Evolutionary conservation across 1,284 basidiomycete species (phyloP).

Genomic region (Malassezia dermatis): DNA sequence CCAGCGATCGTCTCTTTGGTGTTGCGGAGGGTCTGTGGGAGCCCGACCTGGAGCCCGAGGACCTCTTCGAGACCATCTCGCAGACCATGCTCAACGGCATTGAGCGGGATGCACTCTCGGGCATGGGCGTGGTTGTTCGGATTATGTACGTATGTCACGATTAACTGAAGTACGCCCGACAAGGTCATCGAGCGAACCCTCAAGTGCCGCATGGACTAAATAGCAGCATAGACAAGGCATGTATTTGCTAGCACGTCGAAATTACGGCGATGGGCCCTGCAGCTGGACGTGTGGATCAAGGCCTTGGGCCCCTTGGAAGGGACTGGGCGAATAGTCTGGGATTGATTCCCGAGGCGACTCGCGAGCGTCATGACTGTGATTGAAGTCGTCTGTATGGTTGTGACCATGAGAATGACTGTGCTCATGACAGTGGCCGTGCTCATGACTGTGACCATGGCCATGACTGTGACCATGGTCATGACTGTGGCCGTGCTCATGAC

Average conservation of each 20-base stretch:
- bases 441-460: slow-evolving; percentile 17
- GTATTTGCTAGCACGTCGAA: neutral
- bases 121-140: slow-evolving; percentile 92
- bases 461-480: slow-evolving; percentile 11
- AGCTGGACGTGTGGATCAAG: neutral
- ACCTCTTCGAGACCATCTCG: slow-evolving; percentile 95
- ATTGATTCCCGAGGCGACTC: neutral
- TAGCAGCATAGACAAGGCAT: neutral
- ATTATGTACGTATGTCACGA: slow-evolving; percentile 64
- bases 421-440: slow-evolving; percentile 12
- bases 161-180: slow-evolving; percentile 34
- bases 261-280: slow-evolving; percentile 1
- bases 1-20: slow-evolving; percentile 83
- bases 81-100: slow-evolving; percentile 91
- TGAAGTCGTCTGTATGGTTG: neutral
- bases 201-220: slow-evolving; percentile 23
- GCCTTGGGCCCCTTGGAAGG: neutral
- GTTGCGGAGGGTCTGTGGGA: slow-evolving; percentile 98
- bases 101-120: slow-evolving; percentile 90
- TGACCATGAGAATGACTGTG: slow-evolving; percentile 21
- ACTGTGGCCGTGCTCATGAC: slow-evolving; percentile 5
- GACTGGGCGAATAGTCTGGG: neutral
- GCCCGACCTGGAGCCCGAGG: slow-evolving; percentile 87
- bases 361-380: neutral
- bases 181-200: slow-evolving; percentile 45